Evolutionary conservation across 257 asterid genomes (phyloP), one percentile per base, ranked within the genome.

Genomic region (Solanum sejunctum): DNA sequence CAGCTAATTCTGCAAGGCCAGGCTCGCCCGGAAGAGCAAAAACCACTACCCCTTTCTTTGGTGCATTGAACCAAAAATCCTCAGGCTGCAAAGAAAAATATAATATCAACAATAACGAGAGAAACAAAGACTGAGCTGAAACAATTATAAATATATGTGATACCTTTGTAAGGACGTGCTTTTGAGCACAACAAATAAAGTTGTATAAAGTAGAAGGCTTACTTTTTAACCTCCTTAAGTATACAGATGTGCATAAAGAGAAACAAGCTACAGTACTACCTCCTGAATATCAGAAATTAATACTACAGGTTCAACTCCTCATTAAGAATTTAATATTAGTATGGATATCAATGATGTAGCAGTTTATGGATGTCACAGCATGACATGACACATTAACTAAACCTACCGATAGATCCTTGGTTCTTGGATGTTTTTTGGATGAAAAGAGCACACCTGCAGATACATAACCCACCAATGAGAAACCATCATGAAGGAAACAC

Each of bases 21-120:
- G 99, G 98, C 88, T 95, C 99, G 84, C 99, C 99, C 64, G 99
- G 99, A 89, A 97, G 99, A 75, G 98, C 99, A 92, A 97, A 95
- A 60, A 97, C 98, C 95, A 95, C 91, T 85, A 94, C 92, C 86
- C 99, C 99, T 86, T 94, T 97, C 88, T 91, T 97, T 12, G 98
- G 99, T 85, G 99, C 99, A 85, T 92, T 91, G 87, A 97, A 94
- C 99, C 99, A 97, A 89, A 80, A 92, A 85, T 92, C 98, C 91
- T 97, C 99, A 87, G 99, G 93, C 99, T 95, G 98, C 92, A 81
- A 82, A 82, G 84, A 92, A 51, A 57, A 32, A 67, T 60, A 82
- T 7, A 28, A 82, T 39, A 54, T 58, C 83, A 82, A 77, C 8
- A 41, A 77, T 26, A 52, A 52, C 52, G 82, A 52, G 63, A 26